Evolutionary conservation across 2,329 filamentous ascomycete genomes (phyloP), one percentile per base, ranked within the genome.

Genomic region (Cryphonectria japonica): DNA sequence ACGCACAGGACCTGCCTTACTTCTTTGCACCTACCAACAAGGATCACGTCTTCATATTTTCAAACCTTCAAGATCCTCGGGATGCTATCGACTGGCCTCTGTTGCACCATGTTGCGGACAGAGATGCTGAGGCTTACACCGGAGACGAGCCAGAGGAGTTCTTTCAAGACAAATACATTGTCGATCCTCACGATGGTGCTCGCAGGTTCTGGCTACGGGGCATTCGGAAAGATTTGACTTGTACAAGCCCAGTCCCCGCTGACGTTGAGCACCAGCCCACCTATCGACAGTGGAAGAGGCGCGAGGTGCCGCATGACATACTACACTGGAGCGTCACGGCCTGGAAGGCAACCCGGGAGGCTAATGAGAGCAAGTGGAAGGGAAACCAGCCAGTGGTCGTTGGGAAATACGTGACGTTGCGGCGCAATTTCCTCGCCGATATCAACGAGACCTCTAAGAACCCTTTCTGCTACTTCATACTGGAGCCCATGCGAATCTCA

Each of bases 371-470:
- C 69, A 77, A 77, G 0, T 92, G 91, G 82, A 84, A 88, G 46
- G 84, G 88, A 52, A 82, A 91, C n/a, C 93, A 98, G 75, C 93
- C 94, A 1, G 96, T 99, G 0, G 81, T 97, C 6, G 86, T 91
- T 75, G 94, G 92, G 0, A 88, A 95, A 74, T 83, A 92, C 63
- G 86, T 97, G 37, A 85, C 92, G 0, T 85, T 94, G 46, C 90
- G 94, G n/a, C 89, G 94, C 41, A 97, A 98, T 78, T 86, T 96
- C 46, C 85, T 98, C 1, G 93, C 95, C 70, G 89, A 86, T 9
- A 85, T 88, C 43, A 62, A 71, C 14, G 69, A 50, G 13, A 34
- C 37, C 14, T 59, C n/a, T 39, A 71, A 63, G 60, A 69, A 69
- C 29, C 69, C 66, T 1, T 64, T 79, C 62, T 92, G 91, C 74